phyloP scores from a whole-genome alignment of 2,329 filamentous ascomycete species.

The Nemania diffusa region DNA sequence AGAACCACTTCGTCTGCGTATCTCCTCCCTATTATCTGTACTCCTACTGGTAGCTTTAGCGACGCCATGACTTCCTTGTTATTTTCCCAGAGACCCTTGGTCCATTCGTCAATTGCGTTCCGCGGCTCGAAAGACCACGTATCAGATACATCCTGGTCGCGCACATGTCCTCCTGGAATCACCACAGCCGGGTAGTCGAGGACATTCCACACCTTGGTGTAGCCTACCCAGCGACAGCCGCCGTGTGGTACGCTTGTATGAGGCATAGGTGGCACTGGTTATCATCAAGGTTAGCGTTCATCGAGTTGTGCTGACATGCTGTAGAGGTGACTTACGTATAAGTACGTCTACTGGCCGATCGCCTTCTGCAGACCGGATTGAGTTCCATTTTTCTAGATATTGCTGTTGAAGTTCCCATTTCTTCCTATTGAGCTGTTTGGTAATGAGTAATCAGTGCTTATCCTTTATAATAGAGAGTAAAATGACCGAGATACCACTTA shows the following conservation, averaged over 20 bases:
- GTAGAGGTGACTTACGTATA: conserved; percentile 48
- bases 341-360: conserved; percentile 65
- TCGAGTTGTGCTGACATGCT: neutral
- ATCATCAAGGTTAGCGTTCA: neutral
- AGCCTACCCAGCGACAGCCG: conserved; percentile 61
- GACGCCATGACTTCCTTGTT: conserved; percentile 52
- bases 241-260: conserved; percentile 64
- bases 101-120: conserved; percentile 63
- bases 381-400: conserved; percentile 70
- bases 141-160: conserved; percentile 53
- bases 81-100: conserved; percentile 59
- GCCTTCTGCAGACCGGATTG: conserved; percentile 53
- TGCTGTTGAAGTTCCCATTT: conserved; percentile 64
- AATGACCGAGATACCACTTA: neutral
- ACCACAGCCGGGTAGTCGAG: conserved; percentile 69
- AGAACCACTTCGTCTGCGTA: conserved; percentile 67
- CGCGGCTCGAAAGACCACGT: conserved; percentile 56
- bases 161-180: conserved; percentile 63
- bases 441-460: neutral
- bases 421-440: conserved; percentile 61
- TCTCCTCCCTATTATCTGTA: conserved; percentile 63
- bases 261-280: conserved; percentile 64
- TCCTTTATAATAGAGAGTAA: neutral
- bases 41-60: conserved; percentile 58
- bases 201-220: conserved; percentile 71